phyloP scores from a whole-genome alignment of 257 asterid species.

The Solanum boliviense region DNA sequence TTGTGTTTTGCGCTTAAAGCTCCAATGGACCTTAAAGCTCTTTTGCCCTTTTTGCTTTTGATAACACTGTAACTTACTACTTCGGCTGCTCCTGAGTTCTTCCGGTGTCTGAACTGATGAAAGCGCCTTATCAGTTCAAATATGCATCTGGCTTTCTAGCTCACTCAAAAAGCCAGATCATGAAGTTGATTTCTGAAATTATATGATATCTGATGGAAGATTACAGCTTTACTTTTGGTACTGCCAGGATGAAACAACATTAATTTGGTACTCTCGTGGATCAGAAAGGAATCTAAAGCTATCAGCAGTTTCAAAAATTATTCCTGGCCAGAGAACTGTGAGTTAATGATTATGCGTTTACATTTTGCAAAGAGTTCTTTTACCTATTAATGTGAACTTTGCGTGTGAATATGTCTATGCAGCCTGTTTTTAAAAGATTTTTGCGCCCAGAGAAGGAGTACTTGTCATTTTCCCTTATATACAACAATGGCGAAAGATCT shows the following conservation, averaged over 20 bases:
- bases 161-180: not conserved
- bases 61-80: not conserved
- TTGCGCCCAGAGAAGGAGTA: slow-evolving; percentile 96
- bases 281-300: slow-evolving; percentile 72
- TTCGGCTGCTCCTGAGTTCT: not conserved
- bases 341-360: slow-evolving; percentile 27
- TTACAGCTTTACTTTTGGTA: not conserved
- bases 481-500: slow-evolving; percentile 84
- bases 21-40: not conserved
- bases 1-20: not conserved
- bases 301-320: slow-evolving; percentile 67
- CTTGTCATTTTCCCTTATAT: slow-evolving; percentile 81
- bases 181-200: not conserved
- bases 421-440: slow-evolving; percentile 91
- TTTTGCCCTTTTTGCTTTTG: not conserved
- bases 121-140: not conserved
- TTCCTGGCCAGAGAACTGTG: slow-evolving; percentile 98
- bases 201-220: not conserved
- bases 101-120: not conserved
- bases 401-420: slow-evolving; percentile 16
- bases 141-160: not conserved
- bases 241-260: slow-evolving; percentile 79
- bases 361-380: not conserved
- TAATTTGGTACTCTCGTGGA: slow-evolving; percentile 84
- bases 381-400: not conserved